Evolutionary conservation across 192 early-diverging fungal species (phyloP).

Genomic region (Backusella mclennaniae): DNA sequence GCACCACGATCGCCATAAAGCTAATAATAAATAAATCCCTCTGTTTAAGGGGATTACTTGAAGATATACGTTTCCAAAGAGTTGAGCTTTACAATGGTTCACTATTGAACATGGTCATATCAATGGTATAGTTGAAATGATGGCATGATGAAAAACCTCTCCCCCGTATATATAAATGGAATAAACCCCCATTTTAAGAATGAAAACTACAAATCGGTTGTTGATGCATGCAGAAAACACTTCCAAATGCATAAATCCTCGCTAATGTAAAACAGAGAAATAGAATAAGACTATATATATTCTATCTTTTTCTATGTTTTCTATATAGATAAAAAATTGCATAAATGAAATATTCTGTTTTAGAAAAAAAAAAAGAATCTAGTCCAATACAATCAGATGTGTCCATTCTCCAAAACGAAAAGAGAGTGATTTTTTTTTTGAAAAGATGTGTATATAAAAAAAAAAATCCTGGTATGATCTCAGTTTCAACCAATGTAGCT

Average conservation of each 20-base stretch:
- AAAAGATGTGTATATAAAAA: too few relatives aligned
- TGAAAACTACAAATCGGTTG: not conserved
- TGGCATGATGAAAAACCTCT: not conserved
- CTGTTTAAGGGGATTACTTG: not conserved
- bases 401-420: too few relatives aligned
- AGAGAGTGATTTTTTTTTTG: too few relatives aligned
- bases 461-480: not conserved
- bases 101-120: too few relatives aligned
- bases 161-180: not conserved
- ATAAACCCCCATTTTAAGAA: not conserved
- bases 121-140: too few relatives aligned
- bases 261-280: not conserved
- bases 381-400: not conserved
- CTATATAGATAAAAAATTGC: not conserved
- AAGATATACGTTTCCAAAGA: too few relatives aligned
- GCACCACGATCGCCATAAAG: not conserved
- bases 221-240: not conserved
- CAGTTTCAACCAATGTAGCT: not conserved
- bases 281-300: not conserved
- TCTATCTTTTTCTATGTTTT: not conserved
- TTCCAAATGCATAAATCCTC: not conserved
- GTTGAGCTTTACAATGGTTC: too few relatives aligned
- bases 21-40: not conserved
- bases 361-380: not conserved
- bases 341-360: not conserved